Evolutionary conservation across 768 basidiomycete species (phyloP).

Genomic region (Hypholoma fasciculare): DNA sequence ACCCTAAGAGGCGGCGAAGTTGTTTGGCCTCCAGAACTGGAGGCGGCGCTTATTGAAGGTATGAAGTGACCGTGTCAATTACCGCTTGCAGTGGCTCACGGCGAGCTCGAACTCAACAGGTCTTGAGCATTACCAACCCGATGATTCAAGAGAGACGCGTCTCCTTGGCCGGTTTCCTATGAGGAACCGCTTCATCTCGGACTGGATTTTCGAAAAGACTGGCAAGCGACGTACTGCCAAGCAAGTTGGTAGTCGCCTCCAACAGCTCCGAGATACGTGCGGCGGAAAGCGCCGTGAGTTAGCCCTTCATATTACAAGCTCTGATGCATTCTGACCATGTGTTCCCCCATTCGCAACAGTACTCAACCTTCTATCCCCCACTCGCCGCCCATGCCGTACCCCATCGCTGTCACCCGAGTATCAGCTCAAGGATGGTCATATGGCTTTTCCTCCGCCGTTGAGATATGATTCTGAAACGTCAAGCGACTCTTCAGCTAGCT

Average conservation of each 20-base stretch:
- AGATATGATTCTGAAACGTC: conserved; percentile 35
- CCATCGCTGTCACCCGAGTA: conserved; percentile 29
- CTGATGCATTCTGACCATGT: conserved; percentile 6
- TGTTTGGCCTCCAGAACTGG: conserved; percentile 80
- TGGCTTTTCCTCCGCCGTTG: conserved; percentile 24
- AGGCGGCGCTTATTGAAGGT: conserved; percentile 79
- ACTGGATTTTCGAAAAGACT: conserved; percentile 69
- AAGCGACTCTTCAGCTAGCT: conserved; percentile 39
- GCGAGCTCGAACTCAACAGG: conserved; percentile 37
- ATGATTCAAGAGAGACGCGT: conserved; percentile 71
- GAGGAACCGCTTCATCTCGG: conserved; percentile 79
- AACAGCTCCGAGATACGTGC: conserved; percentile 74
- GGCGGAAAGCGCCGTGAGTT: conserved; percentile 70
- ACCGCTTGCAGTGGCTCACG: conserved; percentile 1
- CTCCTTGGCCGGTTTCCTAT: conserved; percentile 76
- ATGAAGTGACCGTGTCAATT: conserved; percentile 7
- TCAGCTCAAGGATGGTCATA: conserved; percentile 21
- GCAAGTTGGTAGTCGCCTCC: conserved; percentile 79
- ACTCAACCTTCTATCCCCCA: conserved; percentile 45
- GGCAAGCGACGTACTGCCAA: conserved; percentile 73
- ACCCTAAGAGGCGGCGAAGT: conserved; percentile 70
- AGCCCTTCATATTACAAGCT: conserved; percentile 2
- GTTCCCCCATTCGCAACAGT: conserved; percentile 29
- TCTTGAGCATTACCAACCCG: conserved; percentile 70
- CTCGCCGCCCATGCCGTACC: conserved; percentile 26